Evolutionary conservation across 495 filamentous ascomycete genomes (phyloP).

Genomic region (Talaromyces trachyspermus): DNA sequence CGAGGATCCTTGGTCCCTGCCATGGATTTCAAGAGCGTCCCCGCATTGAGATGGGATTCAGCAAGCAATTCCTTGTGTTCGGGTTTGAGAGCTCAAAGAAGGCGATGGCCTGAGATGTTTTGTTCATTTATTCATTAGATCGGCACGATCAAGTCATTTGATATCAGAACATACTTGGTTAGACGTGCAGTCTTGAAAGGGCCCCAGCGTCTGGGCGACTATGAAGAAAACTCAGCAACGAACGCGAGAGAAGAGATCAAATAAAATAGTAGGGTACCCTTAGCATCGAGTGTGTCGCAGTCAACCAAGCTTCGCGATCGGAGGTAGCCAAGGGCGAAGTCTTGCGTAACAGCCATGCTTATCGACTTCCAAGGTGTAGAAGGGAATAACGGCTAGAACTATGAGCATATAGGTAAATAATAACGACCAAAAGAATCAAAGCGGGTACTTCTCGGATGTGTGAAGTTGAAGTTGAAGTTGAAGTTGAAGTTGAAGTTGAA

Average conservation of each 20-base stretch:
- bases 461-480: too few species aligned
- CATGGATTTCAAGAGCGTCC: conserved; percentile 13
- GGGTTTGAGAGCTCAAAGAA: conserved; percentile 50
- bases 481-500: too few species aligned
- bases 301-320: conserved; percentile 47
- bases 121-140: conserved; percentile 1
- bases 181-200: conserved; percentile 60
- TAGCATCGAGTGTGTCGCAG: conserved; percentile 53
- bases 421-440: too few species aligned
- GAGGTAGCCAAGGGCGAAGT: conserved; percentile 14
- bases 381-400: too few species aligned
- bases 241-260: not conserved
- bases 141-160: too few species aligned
- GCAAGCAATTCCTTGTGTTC: conserved; percentile 36
- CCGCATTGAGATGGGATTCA: conserved; percentile 36
- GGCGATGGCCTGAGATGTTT: conserved; percentile 46
- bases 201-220: conserved; percentile 51
- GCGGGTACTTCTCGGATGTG: too few species aligned
- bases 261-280: conserved; percentile 27
- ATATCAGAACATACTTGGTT: conserved; percentile 43
- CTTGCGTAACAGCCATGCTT: conserved; percentile 2
- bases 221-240: not conserved
- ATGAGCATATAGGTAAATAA: too few species aligned
- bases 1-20: conserved; percentile 11
- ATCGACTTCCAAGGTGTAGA: too few species aligned